A percentile compares a stretch with the other conserved stretches of the same genome.
Evolutionary conservation across 192 early-diverging fungal genomes (phyloP).

Genomic region (Mortierella antarctica): DNA sequence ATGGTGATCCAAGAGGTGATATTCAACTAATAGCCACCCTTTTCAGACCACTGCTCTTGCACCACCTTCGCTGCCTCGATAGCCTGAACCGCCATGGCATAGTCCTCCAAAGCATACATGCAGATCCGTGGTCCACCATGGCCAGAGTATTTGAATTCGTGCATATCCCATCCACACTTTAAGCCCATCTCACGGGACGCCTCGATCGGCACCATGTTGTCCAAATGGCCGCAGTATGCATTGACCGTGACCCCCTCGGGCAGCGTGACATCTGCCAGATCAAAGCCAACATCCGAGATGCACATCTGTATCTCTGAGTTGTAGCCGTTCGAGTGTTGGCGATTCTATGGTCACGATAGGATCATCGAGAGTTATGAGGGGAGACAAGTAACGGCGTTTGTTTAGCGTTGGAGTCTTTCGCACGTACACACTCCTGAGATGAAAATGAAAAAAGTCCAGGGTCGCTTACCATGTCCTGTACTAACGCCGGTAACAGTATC

Average conservation of each 20-base stretch:
- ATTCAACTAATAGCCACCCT: background rate
- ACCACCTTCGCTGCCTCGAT: background rate
- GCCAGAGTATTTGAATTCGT: conserved; percentile 44
- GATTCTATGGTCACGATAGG: conserved; percentile 32
- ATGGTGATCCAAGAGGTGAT: background rate
- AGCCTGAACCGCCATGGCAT: conserved; percentile 22
- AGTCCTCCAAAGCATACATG: conserved; percentile 49
- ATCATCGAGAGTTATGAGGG: background rate
- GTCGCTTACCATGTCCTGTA: conserved; percentile 40
- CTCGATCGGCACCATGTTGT: conserved; percentile 38
- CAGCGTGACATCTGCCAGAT: conserved; percentile 11
- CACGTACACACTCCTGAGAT: background rate
- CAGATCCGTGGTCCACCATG: conserved; percentile 46
- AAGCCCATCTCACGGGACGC: conserved; percentile 33
- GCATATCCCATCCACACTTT: conserved; percentile 34
- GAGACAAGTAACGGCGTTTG: too few species aligned
- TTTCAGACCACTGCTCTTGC: conserved; percentile 9
- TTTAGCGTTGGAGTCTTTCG: too few species aligned
- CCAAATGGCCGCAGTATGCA: conserved; percentile 38
- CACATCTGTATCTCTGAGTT: conserved; percentile 52
- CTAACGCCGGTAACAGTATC: conserved; percentile 32
- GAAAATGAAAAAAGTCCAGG: background rate
- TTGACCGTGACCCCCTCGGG: conserved; percentile 21
- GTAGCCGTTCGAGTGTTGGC: conserved; percentile 47
- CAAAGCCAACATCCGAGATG: conserved; percentile 39